Percentiles rank a stretch among this genome's conserved stretches.
Conservation (phyloP, 148 eudicot species). For the Polygonum aviculare region DNA sequence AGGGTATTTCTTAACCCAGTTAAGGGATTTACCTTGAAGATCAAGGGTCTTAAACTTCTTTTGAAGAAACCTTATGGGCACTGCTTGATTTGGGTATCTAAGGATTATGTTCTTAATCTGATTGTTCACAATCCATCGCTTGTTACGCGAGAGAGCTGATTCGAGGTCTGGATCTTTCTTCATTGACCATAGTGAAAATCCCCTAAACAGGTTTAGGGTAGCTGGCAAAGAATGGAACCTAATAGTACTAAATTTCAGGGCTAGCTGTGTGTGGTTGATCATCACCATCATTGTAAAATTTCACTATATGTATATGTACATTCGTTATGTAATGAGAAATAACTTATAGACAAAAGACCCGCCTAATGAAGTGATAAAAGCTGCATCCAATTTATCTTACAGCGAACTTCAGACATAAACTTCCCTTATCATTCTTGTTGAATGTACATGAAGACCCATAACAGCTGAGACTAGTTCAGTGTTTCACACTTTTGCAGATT, state of each 20-base stretch:
- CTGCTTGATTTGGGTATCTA: constrained; percentile 54
- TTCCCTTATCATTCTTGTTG: not conserved
- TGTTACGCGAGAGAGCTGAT: constrained; percentile 68
- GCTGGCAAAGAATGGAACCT: not conserved
- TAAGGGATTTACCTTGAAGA: constrained; percentile 81
- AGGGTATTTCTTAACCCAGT: constrained; percentile 95
- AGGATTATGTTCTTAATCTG: constrained; percentile 84
- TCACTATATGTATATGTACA: not conserved
- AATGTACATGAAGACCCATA: not conserved
- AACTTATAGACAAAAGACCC: not conserved
- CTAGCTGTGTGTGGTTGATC: not conserved
- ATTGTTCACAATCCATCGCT: constrained; percentile 86
- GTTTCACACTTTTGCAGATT: not conserved
- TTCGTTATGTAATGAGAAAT: not conserved
- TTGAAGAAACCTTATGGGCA: constrained; percentile 57
- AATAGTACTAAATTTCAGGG: not conserved
- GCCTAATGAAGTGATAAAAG: not conserved
- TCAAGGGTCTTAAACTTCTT: constrained; percentile 88
- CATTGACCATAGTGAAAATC: constrained; percentile 81
- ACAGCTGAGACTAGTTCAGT: not conserved
- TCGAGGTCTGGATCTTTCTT: constrained; percentile 95
- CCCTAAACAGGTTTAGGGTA: constrained; percentile 17
- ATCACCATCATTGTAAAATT: not conserved
- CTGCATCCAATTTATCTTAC: not conserved
- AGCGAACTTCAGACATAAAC: not conserved